A percentile compares a stretch with the other conserved stretches of the same genome.
phyloP scores from a whole-genome alignment of 2,329 filamentous ascomycete genomes.

The Alternaria sp. region DNA sequence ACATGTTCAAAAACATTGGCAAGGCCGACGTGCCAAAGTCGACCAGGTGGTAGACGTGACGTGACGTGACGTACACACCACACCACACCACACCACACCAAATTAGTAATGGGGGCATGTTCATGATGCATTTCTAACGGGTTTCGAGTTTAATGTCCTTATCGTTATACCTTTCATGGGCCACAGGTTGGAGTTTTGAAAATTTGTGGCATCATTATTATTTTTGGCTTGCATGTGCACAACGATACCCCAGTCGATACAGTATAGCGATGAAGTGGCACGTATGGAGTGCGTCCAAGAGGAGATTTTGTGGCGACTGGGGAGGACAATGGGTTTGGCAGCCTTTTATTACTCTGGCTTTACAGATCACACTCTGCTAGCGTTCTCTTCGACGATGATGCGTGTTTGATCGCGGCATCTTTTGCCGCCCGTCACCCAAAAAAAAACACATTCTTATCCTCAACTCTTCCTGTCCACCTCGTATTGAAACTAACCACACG shows the following conservation, averaged over 20 bases:
- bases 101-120: conserved; percentile 22
- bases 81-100: not conserved
- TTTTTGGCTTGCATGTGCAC: conserved; percentile 49
- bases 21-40: conserved; percentile 14
- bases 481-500: conserved; percentile 3
- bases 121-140: conserved; percentile 41
- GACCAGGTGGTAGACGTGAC: conserved; percentile 33
- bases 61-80: too few species aligned
- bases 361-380: conserved; percentile 26
- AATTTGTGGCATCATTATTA: conserved; percentile 41
- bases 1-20: conserved; percentile 53
- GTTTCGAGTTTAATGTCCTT: conserved; percentile 45
- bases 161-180: conserved; percentile 31
- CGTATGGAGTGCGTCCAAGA: conserved; percentile 8
- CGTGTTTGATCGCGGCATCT: conserved; percentile 25
- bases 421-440: conserved; percentile 22
- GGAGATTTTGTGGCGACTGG: conserved; percentile 26
- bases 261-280: conserved; percentile 28
- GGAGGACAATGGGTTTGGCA: conserved; percentile 21
- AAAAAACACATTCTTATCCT: conserved; percentile 5
- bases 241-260: conserved; percentile 51
- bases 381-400: conserved; percentile 33
- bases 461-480: not conserved
- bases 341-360: conserved; percentile 11
- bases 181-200: conserved; percentile 39